Percentiles rank a stretch among this genome's conserved stretches.
Evolutionary conservation across 2,329 filamentous ascomycete species (phyloP).

Genomic region (Scedosporium apiospermum): DNA sequence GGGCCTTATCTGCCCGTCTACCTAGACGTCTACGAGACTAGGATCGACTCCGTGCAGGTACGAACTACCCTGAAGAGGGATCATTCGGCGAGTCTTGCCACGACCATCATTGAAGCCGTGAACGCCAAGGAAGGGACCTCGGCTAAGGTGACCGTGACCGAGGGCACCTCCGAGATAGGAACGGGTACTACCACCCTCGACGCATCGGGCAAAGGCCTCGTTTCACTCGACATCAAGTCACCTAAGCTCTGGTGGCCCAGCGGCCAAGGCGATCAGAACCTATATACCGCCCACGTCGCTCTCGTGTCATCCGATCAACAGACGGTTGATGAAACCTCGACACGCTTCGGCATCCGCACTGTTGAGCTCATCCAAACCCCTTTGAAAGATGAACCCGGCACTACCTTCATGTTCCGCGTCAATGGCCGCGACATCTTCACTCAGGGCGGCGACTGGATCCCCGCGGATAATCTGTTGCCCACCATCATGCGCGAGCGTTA

Average conservation of each 20-base stretch:
- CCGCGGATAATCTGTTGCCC: constrained; percentile 12
- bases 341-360: constrained; percentile 12
- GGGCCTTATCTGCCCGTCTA: constrained; percentile 59
- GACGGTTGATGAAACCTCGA: constrained; percentile 5
- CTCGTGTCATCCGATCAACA: constrained; percentile 2
- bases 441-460: constrained; percentile 14
- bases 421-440: constrained; percentile 12
- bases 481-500: constrained; percentile 10
- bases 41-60: constrained; percentile 48
- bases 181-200: not conserved
- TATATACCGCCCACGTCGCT: constrained; percentile 9
- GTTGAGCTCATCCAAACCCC: constrained; percentile 11
- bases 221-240: constrained; percentile 11
- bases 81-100: constrained; percentile 26
- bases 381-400: constrained; percentile 9
- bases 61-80: constrained; percentile 25
- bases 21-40: constrained; percentile 52
- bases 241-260: constrained; percentile 12
- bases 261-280: constrained; percentile 9
- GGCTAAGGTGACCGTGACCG: constrained; percentile 15
- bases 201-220: not conserved
- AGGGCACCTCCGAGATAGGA: not conserved
- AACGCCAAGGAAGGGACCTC: constrained; percentile 16
- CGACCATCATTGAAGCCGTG: constrained; percentile 23
- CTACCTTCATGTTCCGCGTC: constrained; percentile 14